Base-by-base conservation (phyloP, 2,329 filamentous ascomycete genomes). In the Pseudogymnoascus sp. region DNA sequence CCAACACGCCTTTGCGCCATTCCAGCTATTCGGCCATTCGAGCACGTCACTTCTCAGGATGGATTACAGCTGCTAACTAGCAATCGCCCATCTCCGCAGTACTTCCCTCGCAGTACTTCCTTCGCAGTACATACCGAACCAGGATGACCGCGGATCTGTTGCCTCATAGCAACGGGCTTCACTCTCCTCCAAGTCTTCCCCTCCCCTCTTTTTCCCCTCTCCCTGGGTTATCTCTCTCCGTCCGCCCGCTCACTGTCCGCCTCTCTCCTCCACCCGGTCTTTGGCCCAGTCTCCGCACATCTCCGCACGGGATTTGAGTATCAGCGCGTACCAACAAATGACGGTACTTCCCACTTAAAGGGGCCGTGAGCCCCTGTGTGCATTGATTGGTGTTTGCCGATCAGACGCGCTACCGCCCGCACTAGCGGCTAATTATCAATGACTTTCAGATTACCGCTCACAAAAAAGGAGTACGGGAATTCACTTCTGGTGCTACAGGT, bases 81-180 rank as follows among this genome's bases (percentile, higher is more conserved):
- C 41, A 48, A 28, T 15, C 21, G 15, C 7, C 23, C 4, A 12
- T 12, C 37, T 39, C 37, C 37, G 37, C 18, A 21, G 18, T 39
- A 39, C 37, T 21, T 28, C 1, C 41, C 21, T 12, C 37, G 37
- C 37, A 21, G 37, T 39, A 39, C 18, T 2, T 21, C 3, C 18
- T 10, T 48, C 23, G 41, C 41, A 28, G 41, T 48, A 48, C 23
- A 15, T 28, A 2, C 41, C n/a, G 1, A 23, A 48, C 41, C 41
- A 48, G 41, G 41, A 28, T 48, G 23, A 48, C 41, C 41, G 41
- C 41, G 15, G 41, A 48, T 48, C 41, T 48, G 41, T 48, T 48
- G 41, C 23, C 41, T 28, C 41, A 13, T 48, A 48, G 41, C 41
- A 48, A 48, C 41, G 13, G 41, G 13, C 23, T n/a, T 21, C 37